Base-by-base conservation (phyloP, 495 filamentous ascomycete genomes). In the Trichoderma parareesei region DNA sequence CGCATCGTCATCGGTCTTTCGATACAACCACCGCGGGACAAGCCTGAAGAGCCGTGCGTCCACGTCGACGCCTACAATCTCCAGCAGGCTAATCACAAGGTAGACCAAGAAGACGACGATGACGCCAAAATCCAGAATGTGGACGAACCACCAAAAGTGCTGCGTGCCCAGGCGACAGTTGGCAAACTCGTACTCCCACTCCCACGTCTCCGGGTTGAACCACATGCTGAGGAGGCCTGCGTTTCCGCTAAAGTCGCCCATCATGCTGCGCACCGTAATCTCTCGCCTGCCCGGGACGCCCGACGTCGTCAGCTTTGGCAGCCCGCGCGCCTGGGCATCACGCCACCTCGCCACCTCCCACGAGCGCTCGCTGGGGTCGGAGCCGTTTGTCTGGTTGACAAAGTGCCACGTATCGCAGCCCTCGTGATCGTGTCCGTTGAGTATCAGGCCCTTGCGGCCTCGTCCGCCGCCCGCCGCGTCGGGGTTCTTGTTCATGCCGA, bases 221-320 rank as follows among this genome's bases (percentile, higher is more conserved):
- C 95, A 98, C 2, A 88, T 79, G 48, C 87, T 92, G 49, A 98
- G 72, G 38, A 98, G 77, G 0, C 91, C 95, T 0, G 91, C 93
- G 73, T 96, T 92, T 5, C 94, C 94, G 20, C 85, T 87, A 70
- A 86, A 98, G 37, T 89, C 89, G 35, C 93, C 94, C 94, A 98
- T 98, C 94, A 98, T 97, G 69, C 91, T 96, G n/a, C 91, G 84
- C 5, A 98, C 88, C 0, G 94, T 98, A 62, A 97, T 85, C 75
- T 98, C 94, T 3, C 92, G 78, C n/a, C 97, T 79, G 0, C 84
- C 84, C 1, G 84, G 83, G 2, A 79, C 20, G 0, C 71, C 75
- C 11, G 20, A 9, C 35, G 53, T 13, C 2, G n/a, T 44, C 42
- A 44, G 18, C 8, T 37, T n/a, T 5, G 61, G 61, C 6, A 63